phyloP scores from a whole-genome alignment of 306 rosid species.

The Sophora flavescens region DNA sequence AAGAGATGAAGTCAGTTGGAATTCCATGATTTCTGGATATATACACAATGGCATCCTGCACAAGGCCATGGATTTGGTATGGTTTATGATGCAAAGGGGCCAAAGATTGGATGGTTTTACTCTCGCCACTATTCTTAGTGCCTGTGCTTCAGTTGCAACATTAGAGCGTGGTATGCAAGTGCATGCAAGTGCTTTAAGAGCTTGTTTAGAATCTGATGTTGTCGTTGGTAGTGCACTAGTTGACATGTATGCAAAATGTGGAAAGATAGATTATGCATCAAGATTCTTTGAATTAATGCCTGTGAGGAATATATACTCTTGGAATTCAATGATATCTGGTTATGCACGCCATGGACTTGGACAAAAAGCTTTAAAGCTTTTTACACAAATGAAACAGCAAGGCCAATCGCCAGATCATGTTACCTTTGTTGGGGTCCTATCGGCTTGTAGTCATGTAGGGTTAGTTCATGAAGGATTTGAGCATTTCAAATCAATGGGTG shows the following conservation, averaged over 20 bases:
- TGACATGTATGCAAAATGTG: conserved; percentile 95
- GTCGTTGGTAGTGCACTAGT: conserved; percentile 91
- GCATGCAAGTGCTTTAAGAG: conserved; percentile 80
- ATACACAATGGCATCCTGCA: conserved; percentile 74
- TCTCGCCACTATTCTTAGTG: conserved; percentile 92
- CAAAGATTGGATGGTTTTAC: conserved; percentile 85
- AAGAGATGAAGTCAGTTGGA: conserved; percentile 90
- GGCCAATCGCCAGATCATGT: conserved; percentile 84
- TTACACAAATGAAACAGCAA: conserved; percentile 69
- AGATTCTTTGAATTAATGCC: conserved; percentile 87
- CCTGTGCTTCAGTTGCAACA: conserved; percentile 93
- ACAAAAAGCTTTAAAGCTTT: conserved; percentile 70
- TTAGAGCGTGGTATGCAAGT: conserved; percentile 93
- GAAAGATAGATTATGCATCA: conserved; percentile 88
- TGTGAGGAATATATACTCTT: conserved; percentile 73
- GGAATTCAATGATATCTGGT: conserved; percentile 96
- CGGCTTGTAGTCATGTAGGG: conserved; percentile 97
- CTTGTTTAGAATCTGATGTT: conserved; percentile 80
- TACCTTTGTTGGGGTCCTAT: conserved; percentile 87
- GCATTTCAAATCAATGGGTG: conserved; percentile 73
- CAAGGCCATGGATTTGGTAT: conserved; percentile 84
- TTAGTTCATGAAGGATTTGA: conserved; percentile 77
- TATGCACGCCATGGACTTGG: conserved; percentile 93
- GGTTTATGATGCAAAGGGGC: conserved; percentile 89
- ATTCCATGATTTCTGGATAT: conserved; percentile 93